Evolutionary conservation across 2,329 filamentous ascomycete species (phyloP).

Genomic region (Fusarium annulatum): DNA sequence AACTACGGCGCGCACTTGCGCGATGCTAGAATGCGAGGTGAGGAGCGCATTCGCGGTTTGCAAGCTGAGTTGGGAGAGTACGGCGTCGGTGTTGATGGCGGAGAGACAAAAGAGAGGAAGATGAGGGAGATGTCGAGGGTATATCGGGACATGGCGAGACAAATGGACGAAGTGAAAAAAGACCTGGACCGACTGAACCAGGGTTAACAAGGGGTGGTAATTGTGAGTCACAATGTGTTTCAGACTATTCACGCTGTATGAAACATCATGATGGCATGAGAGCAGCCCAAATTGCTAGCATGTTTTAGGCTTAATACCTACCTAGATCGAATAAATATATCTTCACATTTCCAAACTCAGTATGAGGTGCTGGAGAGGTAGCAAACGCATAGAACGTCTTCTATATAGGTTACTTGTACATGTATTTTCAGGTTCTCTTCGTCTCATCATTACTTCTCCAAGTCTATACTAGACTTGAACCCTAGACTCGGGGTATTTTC

Average conservation of each 20-base stretch:
- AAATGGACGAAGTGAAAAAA: constrained; percentile 61
- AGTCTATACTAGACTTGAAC: constrained; percentile 20
- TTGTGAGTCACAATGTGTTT: not conserved
- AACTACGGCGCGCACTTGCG: constrained; percentile 62
- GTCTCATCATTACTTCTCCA: constrained; percentile 34
- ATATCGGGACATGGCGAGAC: constrained; percentile 61
- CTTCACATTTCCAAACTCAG: constrained; percentile 1
- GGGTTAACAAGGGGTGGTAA: constrained; percentile 24
- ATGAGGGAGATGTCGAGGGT: constrained; percentile 66
- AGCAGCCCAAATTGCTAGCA: not conserved
- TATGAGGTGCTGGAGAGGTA: not conserved
- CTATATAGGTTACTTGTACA: constrained; percentile 42
- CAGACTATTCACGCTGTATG: not conserved
- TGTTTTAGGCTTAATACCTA: not conserved
- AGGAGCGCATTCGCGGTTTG: constrained; percentile 56
- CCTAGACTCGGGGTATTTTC: constrained; percentile 44
- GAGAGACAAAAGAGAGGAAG: constrained; percentile 57
- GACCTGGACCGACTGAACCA: constrained; percentile 57
- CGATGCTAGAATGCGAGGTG: constrained; percentile 59
- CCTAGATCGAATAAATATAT: not conserved
- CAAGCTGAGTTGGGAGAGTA: constrained; percentile 61
- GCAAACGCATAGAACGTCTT: constrained; percentile 13
- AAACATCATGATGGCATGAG: not conserved
- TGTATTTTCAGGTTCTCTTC: constrained; percentile 30
- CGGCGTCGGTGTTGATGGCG: constrained; percentile 55